Conservation (phyloP, 75 land plant genomes). For the Cryptomeria japonica region DNA sequence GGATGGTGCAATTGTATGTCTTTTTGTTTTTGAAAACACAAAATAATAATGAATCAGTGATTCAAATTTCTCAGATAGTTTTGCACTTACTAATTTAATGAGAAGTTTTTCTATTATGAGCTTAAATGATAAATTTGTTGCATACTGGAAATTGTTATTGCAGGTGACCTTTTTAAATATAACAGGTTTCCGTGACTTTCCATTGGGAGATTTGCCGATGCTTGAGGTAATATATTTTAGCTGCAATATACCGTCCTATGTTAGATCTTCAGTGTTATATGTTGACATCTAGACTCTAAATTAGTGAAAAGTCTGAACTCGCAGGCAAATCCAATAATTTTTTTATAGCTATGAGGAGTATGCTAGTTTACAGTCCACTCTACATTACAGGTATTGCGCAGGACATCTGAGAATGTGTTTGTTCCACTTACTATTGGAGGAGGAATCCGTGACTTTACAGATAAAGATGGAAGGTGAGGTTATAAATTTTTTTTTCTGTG, state of each 20-base stretch:
- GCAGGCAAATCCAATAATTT: background rate
- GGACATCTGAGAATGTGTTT: slow-evolving; percentile 91
- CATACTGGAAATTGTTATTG: slow-evolving; percentile 10
- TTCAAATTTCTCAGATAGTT: background rate
- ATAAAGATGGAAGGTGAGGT: slow-evolving; percentile 83
- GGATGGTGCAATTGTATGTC: background rate
- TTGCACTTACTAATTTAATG: background rate
- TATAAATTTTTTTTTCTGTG: background rate
- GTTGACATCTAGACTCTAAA: background rate
- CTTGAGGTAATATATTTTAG: slow-evolving; percentile 60
- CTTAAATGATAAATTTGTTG: background rate
- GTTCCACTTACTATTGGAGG: slow-evolving; percentile 99
- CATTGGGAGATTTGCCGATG: slow-evolving; percentile 97
- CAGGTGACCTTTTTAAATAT: slow-evolving; percentile 97
- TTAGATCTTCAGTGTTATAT: background rate
- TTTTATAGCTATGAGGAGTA: background rate
- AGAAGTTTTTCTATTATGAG: background rate
- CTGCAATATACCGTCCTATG: background rate
- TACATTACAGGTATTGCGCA: slow-evolving; percentile 67
- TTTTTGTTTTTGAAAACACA: background rate
- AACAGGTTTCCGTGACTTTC: slow-evolving; percentile 96
- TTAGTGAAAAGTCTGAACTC: background rate
- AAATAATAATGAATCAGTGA: background rate
- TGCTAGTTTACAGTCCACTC: background rate
- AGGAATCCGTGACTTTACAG: slow-evolving; percentile 96